These are phyloP conservation scores for Gastrolobium villosum DNA, from an alignment of 306 rosid genomes.

Conservation along the genomic window DNA sequence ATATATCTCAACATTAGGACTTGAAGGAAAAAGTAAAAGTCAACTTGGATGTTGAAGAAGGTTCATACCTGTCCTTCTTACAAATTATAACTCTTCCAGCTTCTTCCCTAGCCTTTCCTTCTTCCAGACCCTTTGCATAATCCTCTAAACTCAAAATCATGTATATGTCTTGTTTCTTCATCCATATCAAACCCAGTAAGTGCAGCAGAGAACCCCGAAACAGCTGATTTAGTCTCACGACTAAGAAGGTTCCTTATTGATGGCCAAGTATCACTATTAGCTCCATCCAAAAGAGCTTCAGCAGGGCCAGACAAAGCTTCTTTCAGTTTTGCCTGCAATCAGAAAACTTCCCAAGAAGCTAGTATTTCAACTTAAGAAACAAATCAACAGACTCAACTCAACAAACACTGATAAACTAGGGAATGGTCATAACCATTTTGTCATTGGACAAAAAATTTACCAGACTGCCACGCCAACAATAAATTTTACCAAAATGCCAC, in stretches of 20 bases:
- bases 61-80: constrained; percentile 93
- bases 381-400: constrained; percentile 8
- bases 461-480: no score
- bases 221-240: constrained; percentile 81
- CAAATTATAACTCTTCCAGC: constrained; percentile 91
- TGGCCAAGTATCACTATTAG: constrained; percentile 90
- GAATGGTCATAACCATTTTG: no score
- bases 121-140: constrained; percentile 81
- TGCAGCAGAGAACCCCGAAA: constrained; percentile 73
- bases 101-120: constrained; percentile 93
- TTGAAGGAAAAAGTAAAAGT: background rate
- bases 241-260: constrained; percentile 78
- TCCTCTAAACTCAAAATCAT: constrained; percentile 63
- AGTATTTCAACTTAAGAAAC: constrained; percentile 35
- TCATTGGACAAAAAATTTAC: no score
- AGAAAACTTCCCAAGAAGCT: constrained; percentile 46
- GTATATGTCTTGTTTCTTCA: constrained; percentile 63
- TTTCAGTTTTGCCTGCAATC: constrained; percentile 83
- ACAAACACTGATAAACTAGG: constrained; percentile 25
- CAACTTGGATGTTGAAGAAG: constrained; percentile 38
- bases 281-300: constrained; percentile 94
- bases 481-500: no score
- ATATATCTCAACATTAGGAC: no score
- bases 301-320: constrained; percentile 82
- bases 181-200: constrained; percentile 84